Conservation (phyloP, 257 asterid species). For the Mentha longifolia region DNA sequence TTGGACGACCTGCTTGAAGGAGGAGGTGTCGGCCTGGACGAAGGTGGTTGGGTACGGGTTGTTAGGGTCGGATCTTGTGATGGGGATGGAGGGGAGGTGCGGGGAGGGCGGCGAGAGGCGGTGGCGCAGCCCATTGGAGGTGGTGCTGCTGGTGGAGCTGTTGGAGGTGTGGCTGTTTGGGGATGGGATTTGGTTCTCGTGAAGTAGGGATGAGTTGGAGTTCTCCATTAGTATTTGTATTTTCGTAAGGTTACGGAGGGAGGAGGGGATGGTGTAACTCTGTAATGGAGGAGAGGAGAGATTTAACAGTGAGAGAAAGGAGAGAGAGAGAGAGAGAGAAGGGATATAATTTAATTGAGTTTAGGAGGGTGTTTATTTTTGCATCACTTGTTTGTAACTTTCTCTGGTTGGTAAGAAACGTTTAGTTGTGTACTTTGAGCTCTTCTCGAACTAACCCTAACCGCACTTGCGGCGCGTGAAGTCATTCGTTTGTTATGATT, state of each 20-base stretch:
- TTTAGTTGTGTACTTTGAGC: slow-evolving; percentile 36
- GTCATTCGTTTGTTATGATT: not conserved
- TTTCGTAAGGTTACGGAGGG: slow-evolving; percentile 47
- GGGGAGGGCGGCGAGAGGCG: slow-evolving; percentile 48
- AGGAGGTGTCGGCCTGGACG: slow-evolving; percentile 88
- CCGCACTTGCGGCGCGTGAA: slow-evolving; percentile 25
- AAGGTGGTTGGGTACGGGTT: slow-evolving; percentile 95
- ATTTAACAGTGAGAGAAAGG: slow-evolving; percentile 22
- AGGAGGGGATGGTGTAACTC: slow-evolving; percentile 23
- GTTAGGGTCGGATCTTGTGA: slow-evolving; percentile 86
- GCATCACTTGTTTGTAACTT: slow-evolving; percentile 45
- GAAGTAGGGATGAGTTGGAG: slow-evolving; percentile 37
- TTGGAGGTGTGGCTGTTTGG: slow-evolving; percentile 44
- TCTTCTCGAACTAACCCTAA: not conserved
- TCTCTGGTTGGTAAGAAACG: slow-evolving; percentile 63
- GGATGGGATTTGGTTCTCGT: slow-evolving; percentile 43
- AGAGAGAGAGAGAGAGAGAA: not conserved
- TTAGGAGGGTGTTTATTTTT: slow-evolving; percentile 39
- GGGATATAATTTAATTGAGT: not conserved
- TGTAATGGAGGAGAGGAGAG: slow-evolving; percentile 29
- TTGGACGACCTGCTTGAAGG: slow-evolving; percentile 95
- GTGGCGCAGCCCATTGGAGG: slow-evolving; percentile 40
- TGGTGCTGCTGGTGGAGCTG: slow-evolving; percentile 42
- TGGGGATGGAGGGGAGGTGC: slow-evolving; percentile 48
- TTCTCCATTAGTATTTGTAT: slow-evolving; percentile 51